These are phyloP conservation scores for Linaria vulgaris DNA, from an alignment of 257 asterid genomes.

Conservation along the genomic window DNA sequence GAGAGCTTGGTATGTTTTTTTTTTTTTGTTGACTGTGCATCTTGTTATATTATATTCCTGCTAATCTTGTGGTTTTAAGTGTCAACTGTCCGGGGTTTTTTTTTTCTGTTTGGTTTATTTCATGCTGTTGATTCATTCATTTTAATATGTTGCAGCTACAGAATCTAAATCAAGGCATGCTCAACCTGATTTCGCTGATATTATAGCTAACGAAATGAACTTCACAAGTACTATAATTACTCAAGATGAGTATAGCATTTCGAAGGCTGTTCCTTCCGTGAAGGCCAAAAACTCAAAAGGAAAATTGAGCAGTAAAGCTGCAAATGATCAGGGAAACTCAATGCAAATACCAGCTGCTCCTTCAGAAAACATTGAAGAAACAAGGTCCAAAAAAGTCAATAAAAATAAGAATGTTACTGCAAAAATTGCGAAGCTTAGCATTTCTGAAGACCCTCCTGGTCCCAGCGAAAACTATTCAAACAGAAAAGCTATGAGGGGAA, in stretches of 20 bases:
- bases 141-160: conserved; percentile 37
- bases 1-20: conserved; percentile 28
- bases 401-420: conserved; percentile 21
- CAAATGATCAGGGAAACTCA: conserved; percentile 25
- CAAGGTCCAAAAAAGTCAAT: conserved; percentile 29
- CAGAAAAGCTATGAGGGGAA: conserved; percentile 22
- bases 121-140: background rate
- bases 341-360: conserved; percentile 37
- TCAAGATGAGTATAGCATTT: conserved; percentile 66
- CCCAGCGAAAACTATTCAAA: conserved; percentile 27
- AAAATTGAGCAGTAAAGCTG: conserved; percentile 27
- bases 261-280: conserved; percentile 35
- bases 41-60: background rate
- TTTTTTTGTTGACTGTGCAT: background rate
- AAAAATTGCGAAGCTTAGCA: conserved; percentile 28
- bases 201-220: conserved; percentile 40
- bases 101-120: conserved; percentile 17
- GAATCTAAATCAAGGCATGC: conserved; percentile 40
- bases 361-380: conserved; percentile 30
- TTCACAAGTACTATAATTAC: conserved; percentile 62
- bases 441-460: conserved; percentile 35
- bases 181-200: conserved; percentile 32
- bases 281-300: conserved; percentile 37
- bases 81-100: no score
- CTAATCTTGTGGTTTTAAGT: no score